These are phyloP conservation scores for Pseudocercospora crystallina DNA, from an alignment of 2,329 filamentous ascomycete genomes.

Conservation along the genomic window DNA sequence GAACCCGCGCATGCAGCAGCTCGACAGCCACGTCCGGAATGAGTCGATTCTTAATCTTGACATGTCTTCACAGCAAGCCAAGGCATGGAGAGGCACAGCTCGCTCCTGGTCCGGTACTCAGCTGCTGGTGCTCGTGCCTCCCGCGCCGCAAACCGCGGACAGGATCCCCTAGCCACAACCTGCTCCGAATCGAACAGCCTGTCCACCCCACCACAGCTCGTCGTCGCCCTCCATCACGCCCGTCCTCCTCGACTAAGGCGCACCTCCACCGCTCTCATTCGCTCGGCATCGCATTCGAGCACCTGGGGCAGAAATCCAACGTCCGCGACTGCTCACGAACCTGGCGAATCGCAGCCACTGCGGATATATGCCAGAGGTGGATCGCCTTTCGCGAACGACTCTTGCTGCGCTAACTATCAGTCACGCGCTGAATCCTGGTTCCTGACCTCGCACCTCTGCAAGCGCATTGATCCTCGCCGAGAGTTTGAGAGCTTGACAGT, in stretches of 20 bases:
- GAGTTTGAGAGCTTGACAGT: neutral
- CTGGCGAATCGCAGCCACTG: neutral
- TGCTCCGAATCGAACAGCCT: neutral
- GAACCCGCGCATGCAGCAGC: neutral
- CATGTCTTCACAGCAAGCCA: neutral
- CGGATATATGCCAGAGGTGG: neutral
- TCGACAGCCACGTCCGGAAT: neutral
- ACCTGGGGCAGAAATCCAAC: neutral
- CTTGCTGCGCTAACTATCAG: neutral
- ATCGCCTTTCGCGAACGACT: neutral
- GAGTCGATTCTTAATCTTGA: neutral
- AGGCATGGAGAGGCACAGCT: neutral
- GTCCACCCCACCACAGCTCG: neutral
- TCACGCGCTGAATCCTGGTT: neutral
- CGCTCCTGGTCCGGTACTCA: conserved; percentile 1
- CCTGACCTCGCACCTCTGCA: neutral
- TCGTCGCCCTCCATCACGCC: neutral
- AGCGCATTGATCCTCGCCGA: neutral
- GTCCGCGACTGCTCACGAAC: neutral
- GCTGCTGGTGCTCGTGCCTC: conserved; percentile 4
- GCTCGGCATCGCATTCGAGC: neutral
- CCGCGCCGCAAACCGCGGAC: conserved; percentile 5
- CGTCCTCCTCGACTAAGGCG: neutral
- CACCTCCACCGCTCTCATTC: neutral
- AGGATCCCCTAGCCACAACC: neutral